A percentile compares a stretch with the other conserved stretches of the same genome.
Conservation (phyloP, 345 rosid genomes). For the Turnera subulata region DNA sequence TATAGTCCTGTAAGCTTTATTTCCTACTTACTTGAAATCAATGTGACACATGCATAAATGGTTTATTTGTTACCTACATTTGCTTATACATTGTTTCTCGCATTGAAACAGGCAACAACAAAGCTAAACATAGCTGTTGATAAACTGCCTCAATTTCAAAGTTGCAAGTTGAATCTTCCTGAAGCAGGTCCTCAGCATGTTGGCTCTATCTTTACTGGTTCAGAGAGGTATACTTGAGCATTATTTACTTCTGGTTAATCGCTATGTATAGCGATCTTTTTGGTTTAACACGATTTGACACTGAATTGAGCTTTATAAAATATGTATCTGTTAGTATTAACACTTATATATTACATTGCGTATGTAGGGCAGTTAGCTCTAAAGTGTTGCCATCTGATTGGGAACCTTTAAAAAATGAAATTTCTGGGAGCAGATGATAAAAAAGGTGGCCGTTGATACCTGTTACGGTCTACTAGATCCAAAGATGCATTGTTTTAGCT, state of each 20-base stretch:
- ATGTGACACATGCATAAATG: neutral
- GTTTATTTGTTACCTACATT: neutral
- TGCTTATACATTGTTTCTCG: neutral
- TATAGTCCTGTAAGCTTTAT: conserved; percentile 68
- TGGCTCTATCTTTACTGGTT: conserved; percentile 73
- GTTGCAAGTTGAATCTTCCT: conserved; percentile 47
- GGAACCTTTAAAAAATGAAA: too few species aligned
- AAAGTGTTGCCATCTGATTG: too few species aligned
- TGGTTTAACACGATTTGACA: too few species aligned
- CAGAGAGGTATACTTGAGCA: conserved; percentile 90
- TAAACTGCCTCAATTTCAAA: conserved; percentile 55
- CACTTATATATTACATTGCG: too few species aligned
- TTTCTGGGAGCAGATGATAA: too few species aligned
- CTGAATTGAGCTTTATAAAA: too few species aligned
- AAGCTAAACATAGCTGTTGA: conserved; percentile 73
- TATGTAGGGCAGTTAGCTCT: too few species aligned
- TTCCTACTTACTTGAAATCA: conserved; percentile 7
- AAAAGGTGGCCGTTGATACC: too few species aligned
- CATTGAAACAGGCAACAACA: conserved; percentile 57
- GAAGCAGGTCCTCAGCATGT: conserved; percentile 70
- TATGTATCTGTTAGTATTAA: too few species aligned
- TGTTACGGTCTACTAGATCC: neutral
- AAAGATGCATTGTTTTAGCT: too few species aligned
- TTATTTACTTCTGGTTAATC: too few species aligned
- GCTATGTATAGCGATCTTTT: too few species aligned